Percentiles rank a stretch among this genome's conserved stretches.
Conservation (phyloP, 2,329 filamentous ascomycete genomes). For the Ophiostoma montium region DNA sequence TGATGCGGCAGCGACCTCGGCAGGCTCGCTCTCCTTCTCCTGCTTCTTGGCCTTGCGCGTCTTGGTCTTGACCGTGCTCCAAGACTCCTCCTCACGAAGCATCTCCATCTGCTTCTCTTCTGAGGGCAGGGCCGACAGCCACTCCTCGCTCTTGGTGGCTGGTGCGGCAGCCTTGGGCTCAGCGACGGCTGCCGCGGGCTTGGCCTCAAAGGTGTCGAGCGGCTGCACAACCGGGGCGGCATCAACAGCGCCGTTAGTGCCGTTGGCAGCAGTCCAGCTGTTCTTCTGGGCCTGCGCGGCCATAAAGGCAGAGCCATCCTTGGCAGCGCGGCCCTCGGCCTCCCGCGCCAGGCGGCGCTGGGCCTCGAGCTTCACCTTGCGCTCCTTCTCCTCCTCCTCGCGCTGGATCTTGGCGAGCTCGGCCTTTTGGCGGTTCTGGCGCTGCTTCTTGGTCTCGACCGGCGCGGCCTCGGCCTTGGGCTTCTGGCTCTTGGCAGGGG, state of each 20-base stretch:
- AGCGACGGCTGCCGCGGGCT: slow-evolving; percentile 11
- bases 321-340: slow-evolving; percentile 67
- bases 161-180: slow-evolving; percentile 15
- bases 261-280: slow-evolving; percentile 24
- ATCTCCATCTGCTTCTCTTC: slow-evolving; percentile 50
- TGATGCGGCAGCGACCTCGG: slow-evolving; percentile 12
- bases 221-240: slow-evolving; percentile 29
- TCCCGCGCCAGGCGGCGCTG: slow-evolving; percentile 72
- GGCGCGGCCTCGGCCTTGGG: slow-evolving; percentile 41
- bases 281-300: slow-evolving; percentile 23
- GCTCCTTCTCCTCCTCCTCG: slow-evolving; percentile 64
- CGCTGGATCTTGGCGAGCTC: slow-evolving; percentile 64
- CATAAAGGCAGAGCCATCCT: slow-evolving; percentile 56
- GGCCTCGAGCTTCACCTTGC: slow-evolving; percentile 63
- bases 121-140: slow-evolving; percentile 39
- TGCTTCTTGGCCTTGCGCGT: slow-evolving; percentile 27
- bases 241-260: slow-evolving; percentile 19
- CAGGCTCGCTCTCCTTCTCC: slow-evolving; percentile 24
- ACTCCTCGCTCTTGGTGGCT: slow-evolving; percentile 25
- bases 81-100: slow-evolving; percentile 37
- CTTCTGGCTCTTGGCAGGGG: slow-evolving; percentile 44
- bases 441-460: slow-evolving; percentile 84
- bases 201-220: slow-evolving; percentile 42
- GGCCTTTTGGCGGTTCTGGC: slow-evolving; percentile 80
- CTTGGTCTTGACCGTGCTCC: slow-evolving; percentile 44